Conservation (phyloP, 2,329 filamentous ascomycete species). For the Fusarium sp. region DNA sequence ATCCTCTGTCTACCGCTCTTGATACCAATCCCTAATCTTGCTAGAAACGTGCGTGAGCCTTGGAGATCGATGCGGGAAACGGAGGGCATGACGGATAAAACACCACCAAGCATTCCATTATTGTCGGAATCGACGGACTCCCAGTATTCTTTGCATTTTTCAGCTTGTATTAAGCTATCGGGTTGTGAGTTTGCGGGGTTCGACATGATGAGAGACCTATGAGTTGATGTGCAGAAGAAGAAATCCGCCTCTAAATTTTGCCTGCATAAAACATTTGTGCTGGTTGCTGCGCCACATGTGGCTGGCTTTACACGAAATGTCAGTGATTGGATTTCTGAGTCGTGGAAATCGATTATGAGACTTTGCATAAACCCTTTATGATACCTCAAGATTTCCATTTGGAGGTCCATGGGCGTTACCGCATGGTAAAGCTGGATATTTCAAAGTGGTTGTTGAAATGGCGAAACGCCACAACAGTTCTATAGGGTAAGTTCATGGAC, state of each 20-base stretch:
- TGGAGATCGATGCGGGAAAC: conserved; percentile 74
- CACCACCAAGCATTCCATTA: conserved; percentile 86
- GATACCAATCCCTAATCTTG: conserved; percentile 65
- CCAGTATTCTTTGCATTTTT: conserved; percentile 59
- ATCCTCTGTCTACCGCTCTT: conserved; percentile 47
- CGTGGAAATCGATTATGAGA: no score
- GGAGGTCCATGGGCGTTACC: no score
- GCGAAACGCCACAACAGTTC: no score
- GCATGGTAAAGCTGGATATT: no score
- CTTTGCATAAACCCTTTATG: no score
- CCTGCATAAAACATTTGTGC: background rate
- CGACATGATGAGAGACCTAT: conserved; percentile 1
- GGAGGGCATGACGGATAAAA: conserved; percentile 74
- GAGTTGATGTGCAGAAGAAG: background rate
- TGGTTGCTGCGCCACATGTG: background rate
- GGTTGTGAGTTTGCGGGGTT: background rate
- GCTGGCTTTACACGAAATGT: rapidly evolving
- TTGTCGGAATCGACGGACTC: conserved; percentile 55
- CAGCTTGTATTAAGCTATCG: conserved; percentile 49
- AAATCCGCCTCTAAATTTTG: background rate
- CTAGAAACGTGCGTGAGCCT: conserved; percentile 74
- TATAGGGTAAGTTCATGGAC: no score
- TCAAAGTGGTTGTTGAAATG: no score
- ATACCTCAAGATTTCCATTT: no score
- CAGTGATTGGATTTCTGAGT: no score